Evolutionary conservation across 306 rosid genomes (phyloP), one percentile per base, ranked within the genome.

Genomic region (Sindora glabra): DNA sequence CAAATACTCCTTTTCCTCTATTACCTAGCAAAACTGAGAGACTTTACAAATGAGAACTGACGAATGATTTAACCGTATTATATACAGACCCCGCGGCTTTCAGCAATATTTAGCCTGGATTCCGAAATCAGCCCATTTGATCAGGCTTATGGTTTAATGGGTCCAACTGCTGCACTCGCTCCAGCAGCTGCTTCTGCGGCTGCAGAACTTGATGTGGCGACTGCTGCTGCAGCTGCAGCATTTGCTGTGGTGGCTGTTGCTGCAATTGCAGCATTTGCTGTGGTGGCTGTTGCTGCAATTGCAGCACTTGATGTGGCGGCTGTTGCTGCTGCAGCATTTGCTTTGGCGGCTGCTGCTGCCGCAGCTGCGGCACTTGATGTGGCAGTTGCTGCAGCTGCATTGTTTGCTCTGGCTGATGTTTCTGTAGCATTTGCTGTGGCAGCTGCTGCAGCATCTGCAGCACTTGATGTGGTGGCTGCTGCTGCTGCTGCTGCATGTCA

Each of bases 361-460:
- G 5, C 51, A 67, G 81, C 47, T 73, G 86, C 53, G n/a, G n/a
- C n/a, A n/a, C n/a, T n/a, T 47, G 18, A 3, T 48, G 33, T 9
- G 37, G 51, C 18, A 22, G 10, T 12, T 64, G 62, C 16, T 15
- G 84, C 2, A 68, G 5, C 51, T 70, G 81, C 47, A n/a, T n/a
- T n/a, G n/a, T n/a, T n/a, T n/a, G n/a, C n/a, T n/a, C n/a, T n/a
- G n/a, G n/a, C n/a, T n/a, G n/a, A n/a, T n/a, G n/a, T n/a, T n/a
- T n/a, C n/a, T 47, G 18, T 5, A 48, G 33, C 7, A 33, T 44
- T 17, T 30, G 10, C 10, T 64, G 62, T n/a, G 13, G 84, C 2
- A 68, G 5, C 51, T 70, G 81, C 47, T 73, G 86, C 53, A 42
- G n/a, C n/a, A n/a, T n/a, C n/a, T n/a, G n/a, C n/a, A n/a, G n/a